phyloP scores from a whole-genome alignment of 2,329 filamentous ascomycete genomes.

The Aspergillus latus region DNA sequence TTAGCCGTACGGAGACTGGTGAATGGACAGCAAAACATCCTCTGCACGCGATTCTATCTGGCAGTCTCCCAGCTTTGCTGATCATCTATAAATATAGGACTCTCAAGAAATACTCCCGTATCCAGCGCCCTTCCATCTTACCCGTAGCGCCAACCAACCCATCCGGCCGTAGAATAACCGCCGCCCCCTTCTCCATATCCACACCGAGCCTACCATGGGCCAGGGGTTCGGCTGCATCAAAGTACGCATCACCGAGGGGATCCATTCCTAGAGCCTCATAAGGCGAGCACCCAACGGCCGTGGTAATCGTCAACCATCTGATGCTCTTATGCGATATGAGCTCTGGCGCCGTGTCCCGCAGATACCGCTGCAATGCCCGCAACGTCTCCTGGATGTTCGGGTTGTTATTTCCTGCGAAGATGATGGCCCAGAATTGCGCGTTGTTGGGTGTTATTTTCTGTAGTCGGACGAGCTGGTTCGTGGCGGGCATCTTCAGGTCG shows the following conservation, averaged over 20 bases:
- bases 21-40: too few relatives aligned
- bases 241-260: constrained; percentile 7
- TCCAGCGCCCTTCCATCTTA: neutral
- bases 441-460: constrained; percentile 3
- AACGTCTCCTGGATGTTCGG: neutral
- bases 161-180: constrained; percentile 8
- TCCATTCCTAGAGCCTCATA: constrained; percentile 7
- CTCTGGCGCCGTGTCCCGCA: neutral
- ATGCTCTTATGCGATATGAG: neutral
- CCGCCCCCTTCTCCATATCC: neutral
- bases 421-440: neutral
- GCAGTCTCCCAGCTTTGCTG: neutral
- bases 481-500: constrained; percentile 1
- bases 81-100: neutral
- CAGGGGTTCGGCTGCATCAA: neutral
- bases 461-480: constrained; percentile 4
- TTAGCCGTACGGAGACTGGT: too few relatives aligned
- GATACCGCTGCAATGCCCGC: neutral
- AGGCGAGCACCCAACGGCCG: neutral
- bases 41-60: too few relatives aligned
- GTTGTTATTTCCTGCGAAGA: neutral
- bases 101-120: constrained; percentile 3
- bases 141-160: constrained; percentile 5
- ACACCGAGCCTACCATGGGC: neutral
- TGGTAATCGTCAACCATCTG: constrained; percentile 7